phyloP scores from a whole-genome alignment of 495 filamentous ascomycete species.

The Penicillium waksmanii region DNA sequence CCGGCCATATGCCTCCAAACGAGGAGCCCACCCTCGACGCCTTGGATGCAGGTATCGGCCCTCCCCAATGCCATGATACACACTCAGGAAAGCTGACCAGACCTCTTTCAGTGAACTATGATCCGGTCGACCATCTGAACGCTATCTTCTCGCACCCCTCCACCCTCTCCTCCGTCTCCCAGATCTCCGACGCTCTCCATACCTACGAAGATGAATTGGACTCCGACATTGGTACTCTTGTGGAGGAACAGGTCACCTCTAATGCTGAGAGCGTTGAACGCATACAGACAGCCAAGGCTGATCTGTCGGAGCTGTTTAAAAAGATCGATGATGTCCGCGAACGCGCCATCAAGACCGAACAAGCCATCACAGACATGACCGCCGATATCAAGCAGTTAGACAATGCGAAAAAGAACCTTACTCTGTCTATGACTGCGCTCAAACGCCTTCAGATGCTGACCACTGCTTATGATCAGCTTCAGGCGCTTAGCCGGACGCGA shows the following conservation, averaged over 20 bases:
- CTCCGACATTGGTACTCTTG: constrained; percentile 73
- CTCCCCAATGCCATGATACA: constrained; percentile 4
- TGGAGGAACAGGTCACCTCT: constrained; percentile 79
- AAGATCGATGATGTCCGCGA: constrained; percentile 95
- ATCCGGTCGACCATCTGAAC: constrained; percentile 93
- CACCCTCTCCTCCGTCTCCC: constrained; percentile 76
- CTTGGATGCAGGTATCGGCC: constrained; percentile 47
- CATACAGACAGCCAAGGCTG: constrained; percentile 86
- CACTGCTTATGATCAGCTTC: constrained; percentile 95
- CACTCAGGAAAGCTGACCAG: constrained; percentile 22
- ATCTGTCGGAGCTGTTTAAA: constrained; percentile 86
- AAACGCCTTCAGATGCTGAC: constrained; percentile 98
- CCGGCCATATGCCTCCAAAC: constrained; percentile 46
- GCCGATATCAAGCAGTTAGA: constrained; percentile 98
- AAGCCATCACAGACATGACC: constrained; percentile 97
- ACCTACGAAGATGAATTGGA: constrained; percentile 84
- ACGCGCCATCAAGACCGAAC: constrained; percentile 88
- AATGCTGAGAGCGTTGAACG: constrained; percentile 86
- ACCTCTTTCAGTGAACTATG: constrained; percentile 74
- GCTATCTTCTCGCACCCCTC: constrained; percentile 90
- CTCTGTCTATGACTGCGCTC: constrained; percentile 95
- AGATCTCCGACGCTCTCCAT: constrained; percentile 71
- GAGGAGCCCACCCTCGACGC: constrained; percentile 41
- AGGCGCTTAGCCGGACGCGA: constrained; percentile 76
- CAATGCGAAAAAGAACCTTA: constrained; percentile 94